A percentile compares a stretch with the other conserved stretches of the same genome.
Evolutionary conservation across 139 green algal species (phyloP).

Genomic region (Closterium sp.): DNA sequence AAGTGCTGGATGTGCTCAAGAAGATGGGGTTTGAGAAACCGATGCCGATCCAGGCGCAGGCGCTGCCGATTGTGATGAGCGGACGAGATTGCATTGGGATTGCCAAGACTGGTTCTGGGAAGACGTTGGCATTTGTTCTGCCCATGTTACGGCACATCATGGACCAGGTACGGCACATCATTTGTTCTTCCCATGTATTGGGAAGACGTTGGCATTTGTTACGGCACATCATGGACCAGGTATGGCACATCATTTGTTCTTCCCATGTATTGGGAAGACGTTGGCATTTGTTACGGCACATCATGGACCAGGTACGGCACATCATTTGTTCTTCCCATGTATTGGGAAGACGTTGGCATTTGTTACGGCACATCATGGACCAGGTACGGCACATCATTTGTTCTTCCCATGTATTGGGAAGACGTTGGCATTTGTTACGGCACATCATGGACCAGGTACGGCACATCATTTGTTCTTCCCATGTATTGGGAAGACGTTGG

Average conservation of each 20-base stretch:
- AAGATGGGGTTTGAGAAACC: constrained; percentile 77
- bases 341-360: not conserved
- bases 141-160: constrained; percentile 95
- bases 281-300: not conserved
- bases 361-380: not conserved
- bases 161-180: constrained; percentile 64
- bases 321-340: too few relatives aligned
- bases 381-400: too few relatives aligned
- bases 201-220: not conserved
- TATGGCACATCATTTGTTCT: too few relatives aligned
- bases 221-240: not conserved
- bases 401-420: too few relatives aligned
- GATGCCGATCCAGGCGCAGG: constrained; percentile 91
- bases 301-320: not conserved
- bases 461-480: too few relatives aligned
- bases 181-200: too few relatives aligned
- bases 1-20: constrained; percentile 75
- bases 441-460: not conserved
- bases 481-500: too few relatives aligned
- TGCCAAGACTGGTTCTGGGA: constrained; percentile 95
- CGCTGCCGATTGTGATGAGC: constrained; percentile 93
- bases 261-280: too few relatives aligned
- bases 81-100: constrained; percentile 97
- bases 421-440: not conserved
- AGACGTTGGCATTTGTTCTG: constrained; percentile 96